Evolutionary conservation across 805 yeast species (phyloP).

Genomic region (Wickerhamiella domercqiae): DNA sequence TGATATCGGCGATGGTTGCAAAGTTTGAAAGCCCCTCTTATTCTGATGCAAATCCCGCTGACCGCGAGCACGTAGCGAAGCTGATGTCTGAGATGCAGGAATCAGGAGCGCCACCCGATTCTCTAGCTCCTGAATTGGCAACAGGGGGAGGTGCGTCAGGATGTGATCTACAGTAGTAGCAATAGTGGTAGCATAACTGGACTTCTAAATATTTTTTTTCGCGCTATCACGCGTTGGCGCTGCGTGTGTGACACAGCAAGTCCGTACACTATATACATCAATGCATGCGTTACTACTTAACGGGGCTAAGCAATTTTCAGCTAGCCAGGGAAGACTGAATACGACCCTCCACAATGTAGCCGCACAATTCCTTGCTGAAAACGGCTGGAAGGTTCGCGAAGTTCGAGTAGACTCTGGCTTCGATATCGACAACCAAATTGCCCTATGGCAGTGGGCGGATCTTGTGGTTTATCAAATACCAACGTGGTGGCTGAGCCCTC

Average conservation of each 20-base stretch:
- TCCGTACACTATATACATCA: too few relatives aligned
- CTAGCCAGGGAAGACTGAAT: background rate
- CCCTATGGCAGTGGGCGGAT: background rate
- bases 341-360: background rate
- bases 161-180: too few relatives aligned
- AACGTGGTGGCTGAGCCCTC: background rate
- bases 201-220: too few relatives aligned
- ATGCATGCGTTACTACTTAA: background rate
- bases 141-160: constrained; percentile 29
- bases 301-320: background rate
- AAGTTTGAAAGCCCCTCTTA: constrained; percentile 55
- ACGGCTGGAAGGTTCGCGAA: background rate
- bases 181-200: too few relatives aligned
- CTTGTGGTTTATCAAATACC: background rate
- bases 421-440: background rate
- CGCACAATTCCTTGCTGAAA: background rate
- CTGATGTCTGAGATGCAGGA: constrained; percentile 50
- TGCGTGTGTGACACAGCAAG: too few relatives aligned
- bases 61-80: constrained; percentile 37
- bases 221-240: too few relatives aligned
- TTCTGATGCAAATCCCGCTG: constrained; percentile 31
- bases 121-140: constrained; percentile 45
- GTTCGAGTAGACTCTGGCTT: background rate
- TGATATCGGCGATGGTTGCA: constrained; percentile 44
- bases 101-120: constrained; percentile 68